Percentiles rank a stretch among this genome's conserved stretches.
Conservation (phyloP, 371 early-diverging fungal genomes). For the Coemansia sp. region DNA sequence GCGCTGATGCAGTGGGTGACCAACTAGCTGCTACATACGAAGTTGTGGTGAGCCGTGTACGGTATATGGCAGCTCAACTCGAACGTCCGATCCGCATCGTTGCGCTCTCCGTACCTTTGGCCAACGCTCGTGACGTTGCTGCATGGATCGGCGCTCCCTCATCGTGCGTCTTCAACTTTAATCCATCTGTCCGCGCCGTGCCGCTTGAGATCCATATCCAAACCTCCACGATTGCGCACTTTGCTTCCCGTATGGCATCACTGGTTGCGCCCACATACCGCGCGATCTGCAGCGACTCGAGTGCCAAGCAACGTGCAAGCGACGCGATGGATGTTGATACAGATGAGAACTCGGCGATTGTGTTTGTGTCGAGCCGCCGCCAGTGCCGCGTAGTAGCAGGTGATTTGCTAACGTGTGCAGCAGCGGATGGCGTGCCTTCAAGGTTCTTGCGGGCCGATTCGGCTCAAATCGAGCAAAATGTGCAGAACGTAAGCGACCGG, state of each 20-base stretch:
- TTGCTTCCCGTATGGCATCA: slow-evolving; percentile 90
- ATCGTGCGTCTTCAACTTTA: slow-evolving; percentile 84
- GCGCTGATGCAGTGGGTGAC: slow-evolving; percentile 42
- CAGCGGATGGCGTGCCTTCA: slow-evolving; percentile 66
- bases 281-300: slow-evolving; percentile 56
- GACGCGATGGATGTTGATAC: slow-evolving; percentile 19
- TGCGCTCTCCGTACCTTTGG: slow-evolving; percentile 82
- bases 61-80: slow-evolving; percentile 84
- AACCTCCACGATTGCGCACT: slow-evolving; percentile 84
- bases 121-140: slow-evolving; percentile 93
- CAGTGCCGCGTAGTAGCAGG: slow-evolving; percentile 84
- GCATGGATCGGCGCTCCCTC: slow-evolving; percentile 91
- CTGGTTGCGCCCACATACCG: slow-evolving; percentile 88
- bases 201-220: slow-evolving; percentile 94
- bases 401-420: slow-evolving; percentile 70
- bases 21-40: slow-evolving; percentile 81
- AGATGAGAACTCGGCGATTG: slow-evolving; percentile 52
- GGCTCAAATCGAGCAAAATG: slow-evolving; percentile 60
- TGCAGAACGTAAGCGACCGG: slow-evolving; percentile 61
- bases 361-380: slow-evolving; percentile 91
- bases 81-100: slow-evolving; percentile 84
- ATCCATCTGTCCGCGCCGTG: slow-evolving; percentile 87
- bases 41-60: slow-evolving; percentile 88
- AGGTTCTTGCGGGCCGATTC: slow-evolving; percentile 69
- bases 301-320: background rate